Evolutionary conservation across 2,329 filamentous ascomycete genomes (phyloP), one percentile per base, ranked within the genome.

Genomic region (Teratosphaeria zuluensis): DNA sequence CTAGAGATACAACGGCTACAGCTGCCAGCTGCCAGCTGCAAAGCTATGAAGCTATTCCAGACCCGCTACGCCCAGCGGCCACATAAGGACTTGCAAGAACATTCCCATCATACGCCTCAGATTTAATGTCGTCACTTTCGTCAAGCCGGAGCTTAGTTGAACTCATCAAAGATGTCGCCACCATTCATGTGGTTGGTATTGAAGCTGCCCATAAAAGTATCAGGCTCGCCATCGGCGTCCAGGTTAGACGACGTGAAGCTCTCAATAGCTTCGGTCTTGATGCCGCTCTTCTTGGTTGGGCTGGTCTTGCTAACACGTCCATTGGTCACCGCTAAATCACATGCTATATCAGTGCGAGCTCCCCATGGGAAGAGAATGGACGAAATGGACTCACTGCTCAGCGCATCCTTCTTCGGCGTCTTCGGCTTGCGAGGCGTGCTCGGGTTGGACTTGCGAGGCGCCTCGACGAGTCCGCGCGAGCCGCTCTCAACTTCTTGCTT

Each of bases 181-280:
- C 42, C 42, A 48, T 38, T 51, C 14, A 54, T 28, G 31, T 28
- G n/a, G 51, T 54, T 54, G 30, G 14, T 42, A 51, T 28, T 11
- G 48, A 53, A 54, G 31, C 48, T 35, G 24, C 14, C 21, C 24
- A n/a, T 35, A 11, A 33, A 32, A 31, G 30, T 54, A 8, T 53
- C 56, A 6, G 21, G 30, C 9, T 35, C 32, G 30, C 31, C 35
- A 24, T 51, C 31, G 51, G 19, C 42, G 7, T 58, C 32, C 5
- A 55, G 55, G 52, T 16, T 32, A 19, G 46, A 56, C 6, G 57
- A 52, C 2, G 16, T 21, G 12, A 35, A n/a, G 48, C n/a, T 57
- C 7, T 54, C 59, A 2, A 63, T 24, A 3, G 59, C 53, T 60
- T 70, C 68, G 55, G 63, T 58, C 63, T 70, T 70, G 61, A 70